These are phyloP conservation scores for Agrocybe chaxingu DNA, from an alignment of 768 basidiomycete species.

Conservation along the genomic window DNA sequence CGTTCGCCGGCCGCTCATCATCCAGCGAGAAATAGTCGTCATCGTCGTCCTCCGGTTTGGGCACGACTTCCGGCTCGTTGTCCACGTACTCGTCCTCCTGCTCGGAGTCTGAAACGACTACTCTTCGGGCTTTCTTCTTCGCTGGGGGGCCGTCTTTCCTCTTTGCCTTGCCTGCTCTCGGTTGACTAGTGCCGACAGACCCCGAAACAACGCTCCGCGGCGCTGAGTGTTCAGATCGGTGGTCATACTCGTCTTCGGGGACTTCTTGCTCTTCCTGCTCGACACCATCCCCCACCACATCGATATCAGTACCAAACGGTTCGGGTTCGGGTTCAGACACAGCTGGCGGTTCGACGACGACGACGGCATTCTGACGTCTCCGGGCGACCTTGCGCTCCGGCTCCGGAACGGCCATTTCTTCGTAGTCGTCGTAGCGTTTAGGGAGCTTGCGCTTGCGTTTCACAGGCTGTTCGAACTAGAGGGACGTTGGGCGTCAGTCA, in stretches of 20 bases:
- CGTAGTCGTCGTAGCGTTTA: conserved; percentile 18
- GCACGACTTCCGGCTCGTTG: conserved; percentile 13
- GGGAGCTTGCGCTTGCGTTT: conserved; percentile 18
- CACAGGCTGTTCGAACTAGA: conserved; percentile 2
- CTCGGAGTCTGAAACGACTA: conserved; percentile 19
- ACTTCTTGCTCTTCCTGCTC: conserved; percentile 21
- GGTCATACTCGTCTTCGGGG: conserved; percentile 13
- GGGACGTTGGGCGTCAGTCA: conserved; percentile 1
- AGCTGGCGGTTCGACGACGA: not conserved
- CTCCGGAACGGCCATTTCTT: conserved; percentile 9
- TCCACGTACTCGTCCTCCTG: conserved; percentile 19
- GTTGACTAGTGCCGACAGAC: not conserved
- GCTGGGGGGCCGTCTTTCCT: conserved; percentile 12
- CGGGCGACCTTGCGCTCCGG: conserved; percentile 5
- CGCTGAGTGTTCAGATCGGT: conserved; percentile 7
- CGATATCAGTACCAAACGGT: conserved; percentile 4
- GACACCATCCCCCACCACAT: conserved; percentile 20
- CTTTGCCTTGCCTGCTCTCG: conserved; percentile 8
- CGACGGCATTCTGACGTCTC: conserved; percentile 5
- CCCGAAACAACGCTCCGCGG: not conserved
- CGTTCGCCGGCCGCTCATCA: conserved; percentile 24
- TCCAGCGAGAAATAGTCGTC: conserved; percentile 20
- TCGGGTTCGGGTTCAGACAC: conserved; percentile 1
- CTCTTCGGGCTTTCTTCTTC: conserved; percentile 19
- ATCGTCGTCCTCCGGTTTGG: conserved; percentile 18